Evolutionary conservation across 2,329 filamentous ascomycete genomes (phyloP).

Genomic region (Thielaviopsis musarum): DNA sequence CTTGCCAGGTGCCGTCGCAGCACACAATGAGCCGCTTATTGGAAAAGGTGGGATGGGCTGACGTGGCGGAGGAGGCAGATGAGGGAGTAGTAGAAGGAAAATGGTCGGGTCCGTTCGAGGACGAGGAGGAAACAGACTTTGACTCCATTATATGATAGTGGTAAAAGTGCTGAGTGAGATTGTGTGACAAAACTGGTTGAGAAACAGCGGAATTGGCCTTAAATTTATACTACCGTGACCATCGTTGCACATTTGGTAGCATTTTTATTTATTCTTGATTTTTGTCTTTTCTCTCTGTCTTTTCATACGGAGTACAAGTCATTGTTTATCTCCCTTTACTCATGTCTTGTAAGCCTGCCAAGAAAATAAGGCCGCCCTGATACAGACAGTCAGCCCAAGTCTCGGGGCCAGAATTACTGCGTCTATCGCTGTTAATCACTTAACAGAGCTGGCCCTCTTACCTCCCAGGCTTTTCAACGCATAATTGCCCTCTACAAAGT

Average conservation of each 20-base stretch:
- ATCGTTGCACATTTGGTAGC: too few relatives aligned
- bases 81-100: background rate
- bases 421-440: background rate
- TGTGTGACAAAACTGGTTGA: background rate
- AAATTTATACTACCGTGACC: too few relatives aligned
- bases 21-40: slow-evolving; percentile 33
- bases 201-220: background rate
- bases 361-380: background rate
- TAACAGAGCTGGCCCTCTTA: background rate
- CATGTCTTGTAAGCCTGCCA: background rate
- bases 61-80: background rate
- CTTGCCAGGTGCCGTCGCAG: slow-evolving; percentile 39
- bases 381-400: background rate
- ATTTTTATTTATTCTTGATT: too few relatives aligned
- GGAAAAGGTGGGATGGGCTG: background rate
- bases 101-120: background rate
- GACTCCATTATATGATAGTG: background rate
- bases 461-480: too few relatives aligned
- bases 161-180: too few relatives aligned
- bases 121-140: background rate
- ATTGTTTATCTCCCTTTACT: too few relatives aligned
- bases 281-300: too few relatives aligned
- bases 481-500: background rate
- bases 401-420: background rate
- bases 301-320: too few relatives aligned